Evolutionary conservation across 345 rosid species (phyloP), one percentile per base, ranked within the genome.

Genomic region (Populus davidiana): DNA sequence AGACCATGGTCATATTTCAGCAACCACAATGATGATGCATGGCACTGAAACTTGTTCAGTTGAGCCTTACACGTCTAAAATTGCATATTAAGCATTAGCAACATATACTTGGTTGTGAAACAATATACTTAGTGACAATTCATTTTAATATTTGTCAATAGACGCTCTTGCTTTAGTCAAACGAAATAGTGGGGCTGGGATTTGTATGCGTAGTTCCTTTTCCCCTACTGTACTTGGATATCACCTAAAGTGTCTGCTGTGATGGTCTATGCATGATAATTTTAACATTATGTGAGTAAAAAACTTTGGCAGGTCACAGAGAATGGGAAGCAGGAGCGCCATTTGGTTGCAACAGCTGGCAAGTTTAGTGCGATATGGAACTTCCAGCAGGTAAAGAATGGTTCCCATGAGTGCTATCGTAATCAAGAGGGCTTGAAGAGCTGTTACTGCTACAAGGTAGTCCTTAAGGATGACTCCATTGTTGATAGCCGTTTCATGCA

Each of bases 401-500:
- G 95, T 38, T 74, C 90, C 43, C 94, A 92, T 73, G 94, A 91
- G 81, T 92, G 97, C 86, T 92, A 92, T 85, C 80, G 69, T 18
- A 89, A 92, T 14, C 93, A 91, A 75, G 92, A 88, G 82, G 92
- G 97, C 49, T 81, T 92, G 70, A 92, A 91, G 86, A 92, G 92
- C 85, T 91, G 97, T 85, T 92, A 91, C 80, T 92, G 98, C 87
- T 96, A 93, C 85, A 92, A 90, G 87, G 88, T 92, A 74, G 98
- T 96, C 77, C 95, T 84, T 14, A 90, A 90, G 65, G 95, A 93
- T 73, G 99, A 92, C 79, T 93, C 99, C 66, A 93, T 93, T 14
- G 95, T 93, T 9, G 99, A 92, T 66, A 93, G 99, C 79, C 91
- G 99, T 68, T 96, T 96, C 92, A 92, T 96, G 99, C 93, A 96